A percentile compares a stretch with the other conserved stretches of the same genome.
These are phyloP conservation scores for Carex kokanica DNA, from an alignment of 176 grass and related monocot species.

Conservation along the genomic window DNA sequence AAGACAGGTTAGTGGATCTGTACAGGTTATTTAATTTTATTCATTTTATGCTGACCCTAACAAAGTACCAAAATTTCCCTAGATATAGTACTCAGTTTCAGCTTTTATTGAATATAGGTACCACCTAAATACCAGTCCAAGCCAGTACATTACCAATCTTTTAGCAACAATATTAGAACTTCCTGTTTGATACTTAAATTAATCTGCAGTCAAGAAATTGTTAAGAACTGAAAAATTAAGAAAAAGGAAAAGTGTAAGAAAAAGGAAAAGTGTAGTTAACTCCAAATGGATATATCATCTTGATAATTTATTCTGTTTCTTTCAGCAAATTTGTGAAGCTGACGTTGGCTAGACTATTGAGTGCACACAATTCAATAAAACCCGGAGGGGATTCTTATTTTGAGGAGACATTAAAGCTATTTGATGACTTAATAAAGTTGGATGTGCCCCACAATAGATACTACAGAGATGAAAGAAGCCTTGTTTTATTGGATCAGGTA, in stretches of 20 bases:
- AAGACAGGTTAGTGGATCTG: conserved; percentile 50
- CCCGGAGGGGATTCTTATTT: conserved; percentile 48
- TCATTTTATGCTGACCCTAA: not conserved
- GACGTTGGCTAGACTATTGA: conserved; percentile 62
- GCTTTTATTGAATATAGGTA: conserved; percentile 11
- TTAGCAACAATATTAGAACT: conserved; percentile 17
- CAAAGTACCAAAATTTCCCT: not conserved
- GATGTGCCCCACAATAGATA: conserved; percentile 71
- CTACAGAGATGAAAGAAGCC: conserved; percentile 76
- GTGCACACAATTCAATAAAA: conserved; percentile 60
- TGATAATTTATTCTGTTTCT: not conserved
- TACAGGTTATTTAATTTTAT: not conserved
- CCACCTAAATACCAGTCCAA: not conserved
- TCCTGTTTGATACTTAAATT: conserved; percentile 13
- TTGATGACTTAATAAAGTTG: conserved; percentile 64
- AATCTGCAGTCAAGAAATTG: not conserved
- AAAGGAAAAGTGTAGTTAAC: not conserved
- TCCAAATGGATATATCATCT: not conserved
- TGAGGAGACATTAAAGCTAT: conserved; percentile 65
- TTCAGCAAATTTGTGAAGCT: conserved; percentile 83
- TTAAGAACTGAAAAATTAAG: not conserved
- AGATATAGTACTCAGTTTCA: conserved; percentile 4
- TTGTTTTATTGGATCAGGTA: conserved; percentile 88
- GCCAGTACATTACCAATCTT: conserved; percentile 15
- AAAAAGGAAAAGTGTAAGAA: not conserved